phyloP scores from a whole-genome alignment of 23 red algal genomes.

The Gracilariopsis chorda region DNA sequence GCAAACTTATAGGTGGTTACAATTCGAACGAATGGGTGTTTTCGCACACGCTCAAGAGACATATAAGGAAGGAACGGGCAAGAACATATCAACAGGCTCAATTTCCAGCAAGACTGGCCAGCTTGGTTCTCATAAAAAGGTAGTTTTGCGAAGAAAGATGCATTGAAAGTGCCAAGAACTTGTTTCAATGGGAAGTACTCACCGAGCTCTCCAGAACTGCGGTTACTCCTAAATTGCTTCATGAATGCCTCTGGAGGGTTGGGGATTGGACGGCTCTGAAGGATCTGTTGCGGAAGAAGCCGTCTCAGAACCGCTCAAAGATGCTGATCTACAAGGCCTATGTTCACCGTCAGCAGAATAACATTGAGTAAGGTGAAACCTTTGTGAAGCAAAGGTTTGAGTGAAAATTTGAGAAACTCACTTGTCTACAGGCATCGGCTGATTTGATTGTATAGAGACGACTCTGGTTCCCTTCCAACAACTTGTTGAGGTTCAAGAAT shows the following conservation, averaged over 20 bases:
- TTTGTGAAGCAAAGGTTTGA: conserved; percentile 51
- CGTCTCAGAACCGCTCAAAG: conserved; percentile 75
- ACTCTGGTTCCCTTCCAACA: conserved; percentile 80
- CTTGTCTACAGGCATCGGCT: conserved; percentile 46
- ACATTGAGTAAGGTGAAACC: conserved; percentile 65
- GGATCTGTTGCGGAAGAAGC: conserved; percentile 84
- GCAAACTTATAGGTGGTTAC: conserved; percentile 29
- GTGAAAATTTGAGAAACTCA: conserved; percentile 43
- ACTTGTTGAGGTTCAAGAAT: conserved; percentile 95
- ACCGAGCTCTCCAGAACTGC: conserved; percentile 88
- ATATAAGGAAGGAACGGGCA: conserved; percentile 52
- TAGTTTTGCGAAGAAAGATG: conserved; percentile 85
- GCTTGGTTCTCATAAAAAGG: not conserved
- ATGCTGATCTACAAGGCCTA: conserved; percentile 86
- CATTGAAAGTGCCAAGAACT: conserved; percentile 85
- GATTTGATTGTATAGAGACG: conserved; percentile 34
- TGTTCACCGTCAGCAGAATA: conserved; percentile 92
- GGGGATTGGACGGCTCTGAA: conserved; percentile 92
- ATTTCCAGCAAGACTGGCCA: not conserved
- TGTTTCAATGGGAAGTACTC: conserved; percentile 96
- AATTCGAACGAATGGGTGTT: conserved; percentile 68
- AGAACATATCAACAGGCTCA: not conserved
- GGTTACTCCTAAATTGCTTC: conserved; percentile 74
- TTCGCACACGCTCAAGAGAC: conserved; percentile 61
- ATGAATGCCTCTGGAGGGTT: conserved; percentile 95